Evolutionary conservation across 805 yeast genomes (phyloP).

Genomic region (Lipomyces yamadae): DNA sequence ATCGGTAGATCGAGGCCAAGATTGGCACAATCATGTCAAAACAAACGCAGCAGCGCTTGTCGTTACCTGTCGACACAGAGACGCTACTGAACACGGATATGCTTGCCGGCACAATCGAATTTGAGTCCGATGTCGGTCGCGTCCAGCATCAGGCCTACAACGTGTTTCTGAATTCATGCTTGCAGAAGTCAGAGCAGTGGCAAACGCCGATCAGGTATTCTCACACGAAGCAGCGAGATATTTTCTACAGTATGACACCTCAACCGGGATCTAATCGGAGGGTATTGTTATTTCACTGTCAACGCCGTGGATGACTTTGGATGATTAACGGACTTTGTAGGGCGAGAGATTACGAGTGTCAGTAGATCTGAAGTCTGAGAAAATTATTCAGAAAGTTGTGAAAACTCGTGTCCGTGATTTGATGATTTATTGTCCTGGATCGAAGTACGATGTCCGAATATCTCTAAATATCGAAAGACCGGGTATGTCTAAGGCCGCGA

Average conservation of each 20-base stretch:
- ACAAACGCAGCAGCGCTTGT: slow-evolving; percentile 26
- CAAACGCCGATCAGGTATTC: slow-evolving; percentile 14
- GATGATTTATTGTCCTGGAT: slow-evolving; percentile 35
- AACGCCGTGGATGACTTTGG: neutral
- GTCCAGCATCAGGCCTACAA: slow-evolving; percentile 29
- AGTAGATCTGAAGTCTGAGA: slow-evolving; percentile 18
- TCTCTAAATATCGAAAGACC: slow-evolving; percentile 33
- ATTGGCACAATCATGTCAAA: slow-evolving; percentile 27
- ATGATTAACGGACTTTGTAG: neutral
- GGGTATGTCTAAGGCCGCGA: neutral
- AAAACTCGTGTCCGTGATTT: slow-evolving; percentile 30
- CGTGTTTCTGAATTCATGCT: slow-evolving; percentile 20
- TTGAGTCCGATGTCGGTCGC: slow-evolving; percentile 32
- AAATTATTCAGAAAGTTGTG: slow-evolving; percentile 19
- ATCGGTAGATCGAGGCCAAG: slow-evolving; percentile 47
- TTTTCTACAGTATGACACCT: slow-evolving; percentile 7
- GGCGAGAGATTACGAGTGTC: slow-evolving; percentile 26
- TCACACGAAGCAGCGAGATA: slow-evolving; percentile 12
- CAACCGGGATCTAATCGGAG: slow-evolving; percentile 7
- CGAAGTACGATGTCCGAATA: slow-evolving; percentile 32
- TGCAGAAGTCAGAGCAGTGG: slow-evolving; percentile 15
- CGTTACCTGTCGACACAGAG: slow-evolving; percentile 35
- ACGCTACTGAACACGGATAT: slow-evolving; percentile 32
- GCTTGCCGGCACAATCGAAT: slow-evolving; percentile 29
- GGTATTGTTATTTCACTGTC: neutral